Base-by-base conservation (phyloP, 139 green algal genomes). In the Diplosphaera chodatii region DNA sequence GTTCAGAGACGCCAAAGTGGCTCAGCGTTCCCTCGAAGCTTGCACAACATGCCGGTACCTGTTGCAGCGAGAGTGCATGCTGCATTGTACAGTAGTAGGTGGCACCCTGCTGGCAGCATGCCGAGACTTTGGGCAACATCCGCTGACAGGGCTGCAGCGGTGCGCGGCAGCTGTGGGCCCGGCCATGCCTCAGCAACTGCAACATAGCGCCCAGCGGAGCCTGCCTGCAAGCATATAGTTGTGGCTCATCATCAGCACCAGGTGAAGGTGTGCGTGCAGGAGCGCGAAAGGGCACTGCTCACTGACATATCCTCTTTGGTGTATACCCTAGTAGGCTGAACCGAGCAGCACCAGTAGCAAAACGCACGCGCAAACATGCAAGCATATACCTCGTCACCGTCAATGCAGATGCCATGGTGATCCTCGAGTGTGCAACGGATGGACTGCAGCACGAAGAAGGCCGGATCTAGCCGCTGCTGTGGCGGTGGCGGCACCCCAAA, bases 151-250 rank as follows among this genome's bases (percentile, higher is more conserved):
- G 72, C 69, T 5, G 55, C 68, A 5, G 34, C 27, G 59, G 66
- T 59, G 21, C 40, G 71, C 1, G 40, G 68, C 2, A 86, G 81
- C 28, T 66, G 68, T 22, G 72, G 34, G 2, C 59, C 32, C 1
- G 81, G 81, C 78, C 76, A 86, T 16, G 79, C 40, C 32, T 76
- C 68, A 3, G 81, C 78, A 1, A 72, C 41, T 4, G 80, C 64
- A 4, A 74, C 30, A 21, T 34, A 59, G 22, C 48, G 3, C 75
- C 75, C 5, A 62, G 55, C 29, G 15, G 59, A 32, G 15, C 6
- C 27, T n/a, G 27, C 59, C n/a, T 65, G 59, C n/a, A n/a, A n/a
- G n/a, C n/a, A n/a, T n/a, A n/a, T n/a, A n/a, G n/a, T n/a, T n/a
- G n/a, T n/a, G n/a, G n/a, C n/a, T n/a, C n/a, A n/a, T n/a, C n/a